phyloP scores from a whole-genome alignment of 2,329 filamentous ascomycete species.

The Immersiporthe knoxdaviesiana region DNA sequence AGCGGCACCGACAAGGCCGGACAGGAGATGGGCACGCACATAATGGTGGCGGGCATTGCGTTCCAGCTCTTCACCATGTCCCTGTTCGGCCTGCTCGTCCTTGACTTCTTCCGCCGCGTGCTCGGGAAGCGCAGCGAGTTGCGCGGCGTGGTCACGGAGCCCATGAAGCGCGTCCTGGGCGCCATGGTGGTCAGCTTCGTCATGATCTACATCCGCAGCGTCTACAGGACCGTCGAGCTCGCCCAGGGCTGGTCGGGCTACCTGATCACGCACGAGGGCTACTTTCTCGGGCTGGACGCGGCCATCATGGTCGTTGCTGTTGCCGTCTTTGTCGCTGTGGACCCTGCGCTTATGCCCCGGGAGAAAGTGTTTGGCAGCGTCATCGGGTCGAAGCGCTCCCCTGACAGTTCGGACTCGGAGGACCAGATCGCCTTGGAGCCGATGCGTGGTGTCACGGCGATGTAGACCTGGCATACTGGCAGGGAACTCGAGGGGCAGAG shows the following conservation, averaged over 20 bases:
- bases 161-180: slow-evolving; percentile 35
- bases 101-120: slow-evolving; percentile 44
- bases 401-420: slow-evolving; percentile 21
- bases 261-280: slow-evolving; percentile 53
- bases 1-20: slow-evolving; percentile 38
- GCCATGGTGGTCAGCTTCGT: slow-evolving; percentile 47
- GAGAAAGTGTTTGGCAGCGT: neutral
- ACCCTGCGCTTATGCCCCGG: slow-evolving; percentile 39
- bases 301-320: slow-evolving; percentile 52
- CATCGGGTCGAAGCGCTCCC: neutral
- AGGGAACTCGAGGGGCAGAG: too few species aligned
- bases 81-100: slow-evolving; percentile 46
- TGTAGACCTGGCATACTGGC: neutral
- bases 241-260: slow-evolving; percentile 53
- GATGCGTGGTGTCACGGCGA: neutral
- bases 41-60: slow-evolving; percentile 54
- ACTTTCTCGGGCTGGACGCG: slow-evolving; percentile 54
- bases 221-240: slow-evolving; percentile 55
- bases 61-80: slow-evolving; percentile 55
- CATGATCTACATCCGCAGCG: slow-evolving; percentile 51
- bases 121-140: slow-evolving; percentile 32
- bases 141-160: slow-evolving; percentile 37
- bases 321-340: slow-evolving; percentile 47
- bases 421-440: slow-evolving; percentile 4
- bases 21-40: slow-evolving; percentile 43